Base-by-base conservation (phyloP, 805 yeast species). In the Kazachstania bromeliacearum region DNA sequence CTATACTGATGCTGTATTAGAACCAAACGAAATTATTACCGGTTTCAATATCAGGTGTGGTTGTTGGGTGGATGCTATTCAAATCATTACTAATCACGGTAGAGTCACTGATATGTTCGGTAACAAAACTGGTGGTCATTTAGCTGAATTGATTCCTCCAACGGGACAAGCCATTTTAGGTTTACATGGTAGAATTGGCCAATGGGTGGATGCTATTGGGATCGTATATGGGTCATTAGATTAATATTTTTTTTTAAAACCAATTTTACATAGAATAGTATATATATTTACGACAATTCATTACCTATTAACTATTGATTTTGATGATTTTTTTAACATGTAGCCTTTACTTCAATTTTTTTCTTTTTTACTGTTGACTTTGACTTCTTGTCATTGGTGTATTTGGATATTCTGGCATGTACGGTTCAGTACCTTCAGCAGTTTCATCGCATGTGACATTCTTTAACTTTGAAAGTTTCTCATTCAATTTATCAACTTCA, bases 41-140 rank as follows among this genome's bases (percentile, higher is more conserved):
- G 80, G 79, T 18, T 62, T 88, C 37, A 66, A 70, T 29, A 61
- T 85, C 31, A 67, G 94, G 44, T 66, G 75, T 28, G 97, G 97
- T 8, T 76, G 68, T 2, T 92, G 97, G 96, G 66, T 92, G 4
- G 97, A 92, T 64, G 95, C 80, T 1, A 63, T 85, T 16, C 92
- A 83, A 52, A 62, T 92, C 23, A 66, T 76, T 14, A 82, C 94
- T 2, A 64, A 62, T 38, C 52, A 53, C 3, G 81, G 80, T 2
- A 64, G 77, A 41, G 48, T 63, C 1, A 71, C 80, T 27, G 68
- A 67, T 2, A 59, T 73, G 67, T 71, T 64, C 45, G 96, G 96
- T 10, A 82, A 82, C 33, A 53, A 62, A 1, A 66, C 67, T 6
- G 96, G 96, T 5, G 80, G 82, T 7, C 70, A 79, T 3, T 53